phyloP scores from a whole-genome alignment of 169 alveolate genomes.

The Eimeria maxima region DNA sequence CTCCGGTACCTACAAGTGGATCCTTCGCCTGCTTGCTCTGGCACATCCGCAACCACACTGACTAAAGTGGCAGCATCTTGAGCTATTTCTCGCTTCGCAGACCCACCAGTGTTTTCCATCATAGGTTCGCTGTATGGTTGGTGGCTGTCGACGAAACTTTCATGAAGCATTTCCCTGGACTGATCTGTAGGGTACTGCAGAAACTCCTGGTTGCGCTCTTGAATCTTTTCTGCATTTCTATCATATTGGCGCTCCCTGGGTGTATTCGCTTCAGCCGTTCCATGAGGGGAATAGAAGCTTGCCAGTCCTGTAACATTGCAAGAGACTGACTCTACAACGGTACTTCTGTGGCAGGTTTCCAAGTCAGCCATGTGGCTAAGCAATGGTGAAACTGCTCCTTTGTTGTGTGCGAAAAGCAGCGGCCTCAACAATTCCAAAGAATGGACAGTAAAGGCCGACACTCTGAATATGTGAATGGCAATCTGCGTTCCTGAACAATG shows the following conservation, averaged over 20 bases:
- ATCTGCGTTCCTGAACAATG: neutral
- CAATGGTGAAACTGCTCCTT: neutral
- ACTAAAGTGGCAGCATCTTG: constrained; percentile 14
- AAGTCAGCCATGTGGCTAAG: constrained; percentile 27
- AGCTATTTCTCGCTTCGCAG: neutral
- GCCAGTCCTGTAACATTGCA: constrained; percentile 48
- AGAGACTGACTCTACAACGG: constrained; percentile 46
- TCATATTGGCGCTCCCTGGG: constrained; percentile 46
- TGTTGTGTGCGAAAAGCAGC: neutral
- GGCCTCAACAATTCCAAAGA: neutral
- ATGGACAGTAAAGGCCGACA: neutral
- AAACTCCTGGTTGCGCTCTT: constrained; percentile 22
- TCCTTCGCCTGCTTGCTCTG: neutral
- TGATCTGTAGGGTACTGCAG: constrained; percentile 8
- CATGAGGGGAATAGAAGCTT: constrained; percentile 43
- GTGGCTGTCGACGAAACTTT: constrained; percentile 1
- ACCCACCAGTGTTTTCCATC: neutral
- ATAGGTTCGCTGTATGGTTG: constrained; percentile 30
- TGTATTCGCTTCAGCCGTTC: neutral
- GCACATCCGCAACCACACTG: constrained; percentile 23
- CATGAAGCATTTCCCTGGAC: neutral
- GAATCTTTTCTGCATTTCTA: constrained; percentile 8
- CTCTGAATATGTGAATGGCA: neutral
- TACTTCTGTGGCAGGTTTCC: constrained; percentile 20
- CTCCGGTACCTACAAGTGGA: neutral